Evolutionary conservation across 257 asterid genomes (phyloP).

Genomic region (Solanum megistacrolobum): DNA sequence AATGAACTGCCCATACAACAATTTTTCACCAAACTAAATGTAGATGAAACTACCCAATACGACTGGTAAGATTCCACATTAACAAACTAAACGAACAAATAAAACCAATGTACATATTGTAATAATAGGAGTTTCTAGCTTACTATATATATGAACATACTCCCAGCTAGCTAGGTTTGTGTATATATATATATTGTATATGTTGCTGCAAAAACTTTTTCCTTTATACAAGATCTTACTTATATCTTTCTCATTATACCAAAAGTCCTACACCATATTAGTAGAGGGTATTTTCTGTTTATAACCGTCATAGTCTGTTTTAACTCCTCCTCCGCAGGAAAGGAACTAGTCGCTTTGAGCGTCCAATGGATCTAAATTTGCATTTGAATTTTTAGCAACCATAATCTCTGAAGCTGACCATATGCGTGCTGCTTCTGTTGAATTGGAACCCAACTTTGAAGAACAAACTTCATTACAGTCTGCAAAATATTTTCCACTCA

Average conservation of each 20-base stretch:
- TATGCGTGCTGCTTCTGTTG: slow-evolving; percentile 48
- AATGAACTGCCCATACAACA: not conserved
- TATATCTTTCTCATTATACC: not conserved
- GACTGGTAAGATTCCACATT: not conserved
- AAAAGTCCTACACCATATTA: not conserved
- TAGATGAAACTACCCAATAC: not conserved
- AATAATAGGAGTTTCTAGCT: not conserved
- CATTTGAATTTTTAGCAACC: slow-evolving; percentile 25
- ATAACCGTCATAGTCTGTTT: not conserved
- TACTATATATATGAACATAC: not conserved
- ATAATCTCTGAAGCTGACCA: slow-evolving; percentile 71
- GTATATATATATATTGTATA: not conserved
- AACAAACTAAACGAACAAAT: not conserved
- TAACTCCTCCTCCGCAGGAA: not conserved
- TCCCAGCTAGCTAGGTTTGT: not conserved
- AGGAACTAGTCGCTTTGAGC: not conserved
- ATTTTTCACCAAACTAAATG: not conserved
- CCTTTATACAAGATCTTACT: not conserved
- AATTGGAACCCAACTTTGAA: slow-evolving; percentile 60
- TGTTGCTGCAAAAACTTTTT: not conserved
- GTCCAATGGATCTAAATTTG: slow-evolving; percentile 5
- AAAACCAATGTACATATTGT: not conserved
- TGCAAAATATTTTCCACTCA: slow-evolving; percentile 67
- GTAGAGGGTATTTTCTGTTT: not conserved
- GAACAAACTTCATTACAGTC: slow-evolving; percentile 82